phyloP scores from a whole-genome alignment of 495 filamentous ascomycete genomes.

The Xylaria palmicola region DNA sequence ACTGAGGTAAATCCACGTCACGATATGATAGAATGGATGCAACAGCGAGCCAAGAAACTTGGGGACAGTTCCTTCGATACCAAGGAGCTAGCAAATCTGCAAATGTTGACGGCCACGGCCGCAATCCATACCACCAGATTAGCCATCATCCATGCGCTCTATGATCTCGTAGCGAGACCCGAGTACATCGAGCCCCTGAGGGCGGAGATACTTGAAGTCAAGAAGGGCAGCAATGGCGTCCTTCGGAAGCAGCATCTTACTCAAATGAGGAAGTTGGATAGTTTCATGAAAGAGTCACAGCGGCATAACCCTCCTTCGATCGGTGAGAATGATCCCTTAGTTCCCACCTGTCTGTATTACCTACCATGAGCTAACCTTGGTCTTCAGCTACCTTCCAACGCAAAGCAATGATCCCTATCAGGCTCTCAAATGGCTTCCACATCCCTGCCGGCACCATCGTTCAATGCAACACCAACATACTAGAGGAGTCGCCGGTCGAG shows the following conservation, averaged over 20 bases:
- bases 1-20: constrained; percentile 6
- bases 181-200: constrained; percentile 47
- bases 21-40: constrained; percentile 33
- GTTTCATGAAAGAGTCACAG: constrained; percentile 52
- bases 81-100: constrained; percentile 28
- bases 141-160: constrained; percentile 33
- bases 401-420: constrained; percentile 30
- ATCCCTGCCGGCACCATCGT: constrained; percentile 33
- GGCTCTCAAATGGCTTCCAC: constrained; percentile 38
- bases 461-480: constrained; percentile 30
- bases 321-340: constrained; percentile 29
- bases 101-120: constrained; percentile 31
- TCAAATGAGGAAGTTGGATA: constrained; percentile 51
- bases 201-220: constrained; percentile 47
- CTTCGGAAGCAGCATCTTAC: constrained; percentile 37
- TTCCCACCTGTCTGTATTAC: neutral
- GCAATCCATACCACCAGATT: constrained; percentile 35
- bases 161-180: constrained; percentile 48
- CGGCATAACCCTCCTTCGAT: constrained; percentile 36
- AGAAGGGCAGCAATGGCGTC: constrained; percentile 28
- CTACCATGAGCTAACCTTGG: constrained; percentile 6
- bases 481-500: constrained; percentile 23
- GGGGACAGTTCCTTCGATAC: constrained; percentile 24
- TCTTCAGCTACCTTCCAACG: constrained; percentile 35
- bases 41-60: constrained; percentile 24